Conservation (phyloP, 1,284 basidiomycete species). For the Volvariella volvacea region DNA sequence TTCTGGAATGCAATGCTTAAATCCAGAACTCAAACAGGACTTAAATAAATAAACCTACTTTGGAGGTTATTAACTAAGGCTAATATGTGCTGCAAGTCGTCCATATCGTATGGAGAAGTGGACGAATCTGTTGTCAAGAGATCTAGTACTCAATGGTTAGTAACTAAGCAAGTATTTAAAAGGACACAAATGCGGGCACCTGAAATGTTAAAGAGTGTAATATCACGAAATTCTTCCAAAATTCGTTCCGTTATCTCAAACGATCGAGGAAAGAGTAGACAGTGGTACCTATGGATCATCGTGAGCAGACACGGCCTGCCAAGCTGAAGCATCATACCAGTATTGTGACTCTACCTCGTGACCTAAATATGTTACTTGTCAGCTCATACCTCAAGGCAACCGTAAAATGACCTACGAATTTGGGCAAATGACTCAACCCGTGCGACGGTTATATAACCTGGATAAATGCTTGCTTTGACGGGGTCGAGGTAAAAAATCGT, state of each 20-base stretch:
- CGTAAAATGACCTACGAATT: conserved; percentile 30
- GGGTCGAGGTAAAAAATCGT: conserved; percentile 35
- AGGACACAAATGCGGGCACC: too few relatives aligned
- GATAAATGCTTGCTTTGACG: conserved; percentile 21
- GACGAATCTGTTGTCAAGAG: conserved; percentile 35
- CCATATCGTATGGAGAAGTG: conserved; percentile 31
- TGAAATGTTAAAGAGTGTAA: conserved; percentile 40
- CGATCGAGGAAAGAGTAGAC: conserved; percentile 41
- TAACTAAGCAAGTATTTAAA: background rate
- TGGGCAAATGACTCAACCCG: conserved; percentile 31
- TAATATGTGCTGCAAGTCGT: conserved; percentile 29
- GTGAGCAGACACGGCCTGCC: background rate
- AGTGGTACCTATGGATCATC: conserved; percentile 37
- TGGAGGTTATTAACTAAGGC: conserved; percentile 26
- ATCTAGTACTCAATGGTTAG: conserved; percentile 18
- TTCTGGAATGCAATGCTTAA: too few relatives aligned
- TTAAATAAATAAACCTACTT: conserved; percentile 20
- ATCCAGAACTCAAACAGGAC: conserved; percentile 5
- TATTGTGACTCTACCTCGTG: conserved; percentile 45
- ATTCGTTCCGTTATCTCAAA: conserved; percentile 26
- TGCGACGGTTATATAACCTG: conserved; percentile 21
- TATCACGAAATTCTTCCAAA: conserved; percentile 38
- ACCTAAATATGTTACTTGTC: conserved; percentile 22
- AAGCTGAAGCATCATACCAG: conserved; percentile 28
- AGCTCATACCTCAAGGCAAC: background rate